Percentiles rank a stretch among this genome's conserved stretches.
phyloP scores from a whole-genome alignment of 495 filamentous ascomycete species.

The Daldinia loculata region DNA sequence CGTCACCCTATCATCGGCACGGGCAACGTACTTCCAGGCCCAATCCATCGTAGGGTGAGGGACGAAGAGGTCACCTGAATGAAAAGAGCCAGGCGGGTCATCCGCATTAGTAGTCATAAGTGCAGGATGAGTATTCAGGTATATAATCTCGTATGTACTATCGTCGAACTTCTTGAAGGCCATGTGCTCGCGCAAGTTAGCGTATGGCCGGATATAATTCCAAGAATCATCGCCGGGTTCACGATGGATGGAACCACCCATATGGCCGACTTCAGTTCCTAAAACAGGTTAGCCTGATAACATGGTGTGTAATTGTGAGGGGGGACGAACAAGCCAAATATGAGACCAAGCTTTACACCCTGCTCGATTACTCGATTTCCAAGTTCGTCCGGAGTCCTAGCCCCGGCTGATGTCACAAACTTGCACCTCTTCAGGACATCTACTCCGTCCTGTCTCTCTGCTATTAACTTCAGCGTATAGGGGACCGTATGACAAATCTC shows the following conservation, averaged over 20 bases:
- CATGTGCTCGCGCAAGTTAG: conserved; percentile 56
- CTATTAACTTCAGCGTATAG: conserved; percentile 65
- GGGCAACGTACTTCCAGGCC: conserved; percentile 70
- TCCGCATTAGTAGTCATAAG: conserved; percentile 66
- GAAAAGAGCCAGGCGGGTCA: conserved; percentile 65
- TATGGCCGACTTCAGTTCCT: conserved; percentile 65
- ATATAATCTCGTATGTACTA: conserved; percentile 62
- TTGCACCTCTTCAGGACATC: conserved; percentile 56
- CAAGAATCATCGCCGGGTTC: conserved; percentile 57
- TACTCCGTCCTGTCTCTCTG: conserved; percentile 58
- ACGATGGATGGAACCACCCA: conserved; percentile 58
- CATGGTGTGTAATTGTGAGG: not conserved
- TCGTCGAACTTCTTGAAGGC: conserved; percentile 60
- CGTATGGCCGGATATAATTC: conserved; percentile 62
- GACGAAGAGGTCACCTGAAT: conserved; percentile 65
- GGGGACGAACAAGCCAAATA: conserved; percentile 60
- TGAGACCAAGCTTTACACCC: conserved; percentile 58
- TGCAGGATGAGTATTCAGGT: conserved; percentile 68
- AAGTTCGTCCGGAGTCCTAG: conserved; percentile 65
- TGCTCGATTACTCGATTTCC: conserved; percentile 60
- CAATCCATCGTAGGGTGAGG: conserved; percentile 66
- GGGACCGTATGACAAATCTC: conserved; percentile 65
- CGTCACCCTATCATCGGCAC: conserved; percentile 70
- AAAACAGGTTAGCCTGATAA: conserved; percentile 7
- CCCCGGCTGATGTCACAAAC: conserved; percentile 61